A percentile compares a stretch with the other conserved stretches of the same genome.
Conservation (phyloP, 2,329 filamentous ascomycete species). For the Aureobasidium pullulans region DNA sequence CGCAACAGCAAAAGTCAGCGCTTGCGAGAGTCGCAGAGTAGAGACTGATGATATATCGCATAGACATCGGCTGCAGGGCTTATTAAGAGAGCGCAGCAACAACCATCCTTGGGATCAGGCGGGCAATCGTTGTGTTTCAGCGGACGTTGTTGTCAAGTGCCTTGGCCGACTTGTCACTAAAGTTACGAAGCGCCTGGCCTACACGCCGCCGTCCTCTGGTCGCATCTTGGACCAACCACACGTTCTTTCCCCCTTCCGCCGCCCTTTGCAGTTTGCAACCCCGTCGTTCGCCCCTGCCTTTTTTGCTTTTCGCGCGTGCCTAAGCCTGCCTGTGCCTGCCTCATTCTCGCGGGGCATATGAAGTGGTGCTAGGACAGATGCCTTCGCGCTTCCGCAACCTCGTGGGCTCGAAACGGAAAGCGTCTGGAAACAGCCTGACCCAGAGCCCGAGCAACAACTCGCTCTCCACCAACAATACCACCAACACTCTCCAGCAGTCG, state of each 20-base stretch:
- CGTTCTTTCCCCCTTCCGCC: not conserved
- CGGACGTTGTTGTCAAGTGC: conserved; percentile 8
- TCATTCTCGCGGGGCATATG: conserved; percentile 13
- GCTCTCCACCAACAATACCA: conserved; percentile 16
- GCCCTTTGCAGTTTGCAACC: not conserved
- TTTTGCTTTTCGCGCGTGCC: not conserved
- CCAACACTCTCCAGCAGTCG: conserved; percentile 22
- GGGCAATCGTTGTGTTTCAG: conserved; percentile 1
- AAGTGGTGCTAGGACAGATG: conserved; percentile 52
- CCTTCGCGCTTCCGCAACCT: conserved; percentile 72
- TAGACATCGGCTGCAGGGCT: not conserved
- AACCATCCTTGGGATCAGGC: not conserved
- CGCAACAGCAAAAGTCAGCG: not conserved
- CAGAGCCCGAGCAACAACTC: conserved; percentile 33
- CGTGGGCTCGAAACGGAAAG: conserved; percentile 71
- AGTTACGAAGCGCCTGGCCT: conserved; percentile 6
- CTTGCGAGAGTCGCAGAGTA: not conserved
- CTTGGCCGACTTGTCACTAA: conserved; percentile 4
- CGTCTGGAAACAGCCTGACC: conserved; percentile 47
- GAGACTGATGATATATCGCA: not conserved
- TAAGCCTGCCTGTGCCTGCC: not conserved
- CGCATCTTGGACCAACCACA: conserved; percentile 9
- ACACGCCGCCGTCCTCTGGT: not conserved
- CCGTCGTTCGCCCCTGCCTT: not conserved
- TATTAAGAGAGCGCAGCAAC: not conserved